Conservation (phyloP, 805 yeast species). For the Candida ponderosae region DNA sequence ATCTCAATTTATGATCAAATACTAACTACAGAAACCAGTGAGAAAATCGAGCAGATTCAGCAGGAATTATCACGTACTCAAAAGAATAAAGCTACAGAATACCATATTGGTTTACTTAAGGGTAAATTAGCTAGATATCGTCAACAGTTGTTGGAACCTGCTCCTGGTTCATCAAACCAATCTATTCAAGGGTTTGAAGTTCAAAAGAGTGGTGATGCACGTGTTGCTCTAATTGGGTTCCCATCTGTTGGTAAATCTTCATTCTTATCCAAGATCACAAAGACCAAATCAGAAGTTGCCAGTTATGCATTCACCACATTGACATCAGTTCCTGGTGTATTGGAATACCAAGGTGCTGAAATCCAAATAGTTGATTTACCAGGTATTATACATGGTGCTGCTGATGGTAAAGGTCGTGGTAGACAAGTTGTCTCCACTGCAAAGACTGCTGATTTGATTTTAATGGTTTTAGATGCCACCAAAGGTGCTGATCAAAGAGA, state of each 20-base stretch:
- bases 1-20: too few species aligned
- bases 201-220: conserved; percentile 90
- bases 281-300: conserved; percentile 92
- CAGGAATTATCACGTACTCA: conserved; percentile 93
- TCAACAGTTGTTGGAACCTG: conserved; percentile 86
- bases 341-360: conserved; percentile 93
- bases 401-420: conserved; percentile 97
- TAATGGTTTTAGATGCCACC: conserved; percentile 95
- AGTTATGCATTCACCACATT: conserved; percentile 92
- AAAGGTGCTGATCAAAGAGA: conserved; percentile 85
- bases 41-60: conserved; percentile 83
- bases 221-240: conserved; percentile 91
- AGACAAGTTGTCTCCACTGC: conserved; percentile 96
- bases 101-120: conserved; percentile 87
- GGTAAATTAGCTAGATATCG: conserved; percentile 92
- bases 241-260: conserved; percentile 98
- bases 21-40: conserved; percentile 20
- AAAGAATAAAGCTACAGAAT: conserved; percentile 96
- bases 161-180: conserved; percentile 56
- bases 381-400: conserved; percentile 94
- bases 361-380: conserved; percentile 97
- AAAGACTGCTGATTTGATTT: conserved; percentile 83
- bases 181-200: conserved; percentile 89
- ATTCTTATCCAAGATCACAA: conserved; percentile 79
- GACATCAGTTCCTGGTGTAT: conserved; percentile 93